Percentiles rank a stretch among this genome's conserved stretches.
Conservation (phyloP, 257 asterid genomes). For the Primulina eburnea region DNA sequence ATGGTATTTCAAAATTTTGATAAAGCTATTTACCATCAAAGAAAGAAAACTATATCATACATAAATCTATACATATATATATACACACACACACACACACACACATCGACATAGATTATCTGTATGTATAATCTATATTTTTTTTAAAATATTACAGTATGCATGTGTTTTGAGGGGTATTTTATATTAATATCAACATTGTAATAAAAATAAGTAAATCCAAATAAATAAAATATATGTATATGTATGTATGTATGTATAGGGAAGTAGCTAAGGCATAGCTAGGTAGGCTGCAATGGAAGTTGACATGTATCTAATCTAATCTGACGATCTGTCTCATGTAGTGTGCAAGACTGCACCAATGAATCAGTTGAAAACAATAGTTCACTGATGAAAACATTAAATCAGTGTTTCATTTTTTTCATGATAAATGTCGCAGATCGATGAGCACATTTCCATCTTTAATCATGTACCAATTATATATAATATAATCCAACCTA, state of each 20-base stretch:
- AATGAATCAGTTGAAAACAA: slow-evolving; percentile 20
- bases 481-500: not conserved
- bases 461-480: not conserved
- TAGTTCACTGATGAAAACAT: slow-evolving; percentile 17
- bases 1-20: not conserved
- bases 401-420: not conserved
- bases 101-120: no score
- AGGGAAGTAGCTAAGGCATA: slow-evolving; percentile 12
- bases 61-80: no score
- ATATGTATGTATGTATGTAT: no score
- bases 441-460: not conserved
- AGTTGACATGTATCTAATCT: slow-evolving; percentile 13
- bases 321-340: slow-evolving; percentile 15
- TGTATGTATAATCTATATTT: no score
- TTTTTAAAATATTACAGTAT: no score
- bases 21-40: no score
- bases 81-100: no score
- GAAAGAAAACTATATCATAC: not conserved
- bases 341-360: slow-evolving; percentile 2
- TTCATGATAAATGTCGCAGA: not conserved
- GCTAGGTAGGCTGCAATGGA: slow-evolving; percentile 5
- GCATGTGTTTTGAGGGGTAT: no score
- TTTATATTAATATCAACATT: no score
- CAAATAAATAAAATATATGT: no score
- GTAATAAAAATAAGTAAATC: no score